phyloP scores from a whole-genome alignment of 331 rosid species.

The Arachis monticola region DNA sequence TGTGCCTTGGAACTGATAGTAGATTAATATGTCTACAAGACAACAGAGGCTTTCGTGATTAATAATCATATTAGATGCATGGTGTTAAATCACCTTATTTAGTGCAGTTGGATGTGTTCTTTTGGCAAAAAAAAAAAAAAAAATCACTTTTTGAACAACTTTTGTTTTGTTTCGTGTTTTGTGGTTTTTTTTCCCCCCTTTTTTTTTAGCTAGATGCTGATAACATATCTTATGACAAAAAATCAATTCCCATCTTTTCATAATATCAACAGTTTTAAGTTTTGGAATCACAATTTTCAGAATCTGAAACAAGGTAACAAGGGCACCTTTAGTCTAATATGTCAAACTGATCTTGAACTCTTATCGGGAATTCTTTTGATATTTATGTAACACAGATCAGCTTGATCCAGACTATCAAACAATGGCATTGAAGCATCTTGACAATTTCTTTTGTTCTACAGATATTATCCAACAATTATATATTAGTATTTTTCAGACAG shows the following conservation, averaged over 20 bases:
- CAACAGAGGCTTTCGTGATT: neutral
- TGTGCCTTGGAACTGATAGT: neutral
- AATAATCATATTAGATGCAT: neutral
- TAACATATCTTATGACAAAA: too few species aligned
- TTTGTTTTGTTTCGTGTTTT: too few species aligned
- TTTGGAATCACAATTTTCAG: too few species aligned
- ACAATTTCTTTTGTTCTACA: neutral
- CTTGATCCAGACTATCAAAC: neutral
- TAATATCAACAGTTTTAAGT: too few species aligned
- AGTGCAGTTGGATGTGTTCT: too few species aligned
- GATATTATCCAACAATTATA: neutral
- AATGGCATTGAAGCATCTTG: neutral
- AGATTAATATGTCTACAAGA: neutral
- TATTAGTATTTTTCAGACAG: neutral
- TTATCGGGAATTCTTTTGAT: constrained; percentile 1
- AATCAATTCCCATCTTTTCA: too few species aligned
- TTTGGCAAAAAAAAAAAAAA: too few species aligned
- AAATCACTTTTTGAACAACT: too few species aligned
- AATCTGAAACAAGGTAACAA: too few species aligned
- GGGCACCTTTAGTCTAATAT: neutral
- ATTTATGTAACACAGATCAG: constrained; percentile 1
- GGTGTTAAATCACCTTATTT: neutral
- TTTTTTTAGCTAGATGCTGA: too few species aligned
- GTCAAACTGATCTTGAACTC: constrained; percentile 2
- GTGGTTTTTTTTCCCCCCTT: too few species aligned